Evolutionary conservation across 78 protist species (phyloP), one percentile per base, ranked within the genome.

Genomic region (Creolimax fragrantissima): DNA sequence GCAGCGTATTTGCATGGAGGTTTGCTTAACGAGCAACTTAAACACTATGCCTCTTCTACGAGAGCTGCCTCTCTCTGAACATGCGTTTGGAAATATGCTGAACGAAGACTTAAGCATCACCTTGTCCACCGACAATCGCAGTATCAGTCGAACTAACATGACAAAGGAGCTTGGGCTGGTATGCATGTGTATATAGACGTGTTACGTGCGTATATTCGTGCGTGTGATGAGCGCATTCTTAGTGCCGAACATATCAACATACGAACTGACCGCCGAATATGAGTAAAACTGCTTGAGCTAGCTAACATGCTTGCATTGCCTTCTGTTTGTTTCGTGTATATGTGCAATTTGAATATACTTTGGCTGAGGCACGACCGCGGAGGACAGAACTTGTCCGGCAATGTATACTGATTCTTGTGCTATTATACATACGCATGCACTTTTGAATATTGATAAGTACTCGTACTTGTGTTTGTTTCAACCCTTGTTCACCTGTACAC

Each of bases 1-100:
- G 35, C 4, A 5, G 42, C 41, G 89, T 3, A 41, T 92, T 17
- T 3, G 81, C 43, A 11, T 95, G 2, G 95, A 95, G 90, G 88
- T 81, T 32, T 95, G 96, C 91, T 44, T 45, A 11, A 95, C 96
- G 35, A 88, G 93, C 67, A 95, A 95, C 89, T 42, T 90, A 67
- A 93, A 95, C 37, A 95, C 96, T 41, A 92, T 92, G 89, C 58
- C 94, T 37, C 6, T 4, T 4, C 86, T 83, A 41, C 86, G 86
- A 41, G 74, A 58, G 39, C 35, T 24, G 11, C 6, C 17, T 41
- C 44, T 86, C 41, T 5, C 6, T 45, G 7, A 86, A 36, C 90
- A 86, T 45, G 90, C 42, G 37, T 36, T 86, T 42, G 44, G 32
- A 35, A 32, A 42, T 36, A 86, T 86, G 90, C 58, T 86, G 41